Evolutionary conservation across 208 protist species (phyloP), one percentile per base, ranked within the genome.

Genomic region (Leishmania tropica): DNA sequence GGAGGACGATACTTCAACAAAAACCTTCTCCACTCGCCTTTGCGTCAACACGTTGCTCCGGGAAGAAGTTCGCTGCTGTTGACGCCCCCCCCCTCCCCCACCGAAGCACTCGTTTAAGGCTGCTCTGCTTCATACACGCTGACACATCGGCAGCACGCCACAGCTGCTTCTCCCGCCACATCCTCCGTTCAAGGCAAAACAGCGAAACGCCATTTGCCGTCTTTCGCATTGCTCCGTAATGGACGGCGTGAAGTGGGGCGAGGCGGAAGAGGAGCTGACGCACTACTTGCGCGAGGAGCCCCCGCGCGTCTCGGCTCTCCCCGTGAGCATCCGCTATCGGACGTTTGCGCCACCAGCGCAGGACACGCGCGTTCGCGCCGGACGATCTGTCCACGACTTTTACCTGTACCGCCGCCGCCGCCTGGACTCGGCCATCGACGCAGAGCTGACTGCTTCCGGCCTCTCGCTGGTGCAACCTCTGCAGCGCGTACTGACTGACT

Each of bases 401-500:
- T 80, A 80, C 56, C 54, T 84, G 19, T 60, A 90, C 81, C 80
- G 79, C 45, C 78, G 75, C 35, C 78, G 86, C 28, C 79, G 83
- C 48, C 84, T 86, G 75, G 83, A 87, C 60, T 48, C 78, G 1
- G 37, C 31, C 31, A 68, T 76, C 13, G 79, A 89, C 53, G 78
- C 85, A 67, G 81, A 85, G 76, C 17, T 81, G 75, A 47, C 75
- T n/a, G 81, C 62, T 21, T 75, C 68, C 65, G 82, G 77, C 10
- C 76, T 53, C 40, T 60, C 65, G 42, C 81, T 85, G 35, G 83
- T 85, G 58, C 82, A 77, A 48, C 86, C 88, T 4, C 76, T 95
- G 60, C 83, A 87, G 54, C 83, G 80, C 8, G 78, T 88, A 28
- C 48, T 89, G 71, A 67, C 70, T 1, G 86, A 88, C 83, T 79